Evolutionary conservation across 2,329 filamentous ascomycete genomes (phyloP).

Genomic region (Colletotrichum tabaci): DNA sequence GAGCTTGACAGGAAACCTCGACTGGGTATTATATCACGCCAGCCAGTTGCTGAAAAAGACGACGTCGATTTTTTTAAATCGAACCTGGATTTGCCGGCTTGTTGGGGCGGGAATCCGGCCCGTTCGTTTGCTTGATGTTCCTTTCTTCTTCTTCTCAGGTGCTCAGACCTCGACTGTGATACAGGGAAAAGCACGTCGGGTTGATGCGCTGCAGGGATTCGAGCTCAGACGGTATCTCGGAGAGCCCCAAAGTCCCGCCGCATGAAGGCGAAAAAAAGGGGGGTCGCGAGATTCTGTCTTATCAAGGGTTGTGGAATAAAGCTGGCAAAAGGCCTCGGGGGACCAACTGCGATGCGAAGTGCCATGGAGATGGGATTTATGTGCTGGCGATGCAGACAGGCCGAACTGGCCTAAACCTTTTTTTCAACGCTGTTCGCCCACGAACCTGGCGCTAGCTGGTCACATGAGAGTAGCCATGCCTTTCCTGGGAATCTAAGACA

Average conservation of each 20-base stretch:
- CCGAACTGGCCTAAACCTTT: neutral
- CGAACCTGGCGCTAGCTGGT: neutral
- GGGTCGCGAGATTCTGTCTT: neutral
- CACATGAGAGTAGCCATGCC: neutral
- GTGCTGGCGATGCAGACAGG: constrained; percentile 3
- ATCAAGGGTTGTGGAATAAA: neutral
- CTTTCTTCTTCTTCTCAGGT: neutral
- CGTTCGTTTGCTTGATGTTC: neutral
- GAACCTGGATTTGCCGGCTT: neutral
- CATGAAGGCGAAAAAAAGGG: neutral
- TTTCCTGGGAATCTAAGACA: neutral
- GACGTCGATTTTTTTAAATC: neutral
- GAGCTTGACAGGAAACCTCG: neutral
- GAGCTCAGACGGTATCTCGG: constrained; percentile 19
- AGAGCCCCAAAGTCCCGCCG: constrained; percentile 1
- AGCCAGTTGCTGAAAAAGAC: neutral
- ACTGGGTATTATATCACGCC: neutral
- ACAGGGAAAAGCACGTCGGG: constrained; percentile 8
- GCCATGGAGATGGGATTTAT: neutral
- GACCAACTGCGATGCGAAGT: neutral
- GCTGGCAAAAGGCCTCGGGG: neutral
- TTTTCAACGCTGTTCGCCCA: neutral
- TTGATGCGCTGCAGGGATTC: constrained; percentile 11
- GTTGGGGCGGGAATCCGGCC: neutral
- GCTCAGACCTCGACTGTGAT: constrained; percentile 15